Evolutionary conservation across 441 rosid species (phyloP).

Genomic region (Melastoma candidum): DNA sequence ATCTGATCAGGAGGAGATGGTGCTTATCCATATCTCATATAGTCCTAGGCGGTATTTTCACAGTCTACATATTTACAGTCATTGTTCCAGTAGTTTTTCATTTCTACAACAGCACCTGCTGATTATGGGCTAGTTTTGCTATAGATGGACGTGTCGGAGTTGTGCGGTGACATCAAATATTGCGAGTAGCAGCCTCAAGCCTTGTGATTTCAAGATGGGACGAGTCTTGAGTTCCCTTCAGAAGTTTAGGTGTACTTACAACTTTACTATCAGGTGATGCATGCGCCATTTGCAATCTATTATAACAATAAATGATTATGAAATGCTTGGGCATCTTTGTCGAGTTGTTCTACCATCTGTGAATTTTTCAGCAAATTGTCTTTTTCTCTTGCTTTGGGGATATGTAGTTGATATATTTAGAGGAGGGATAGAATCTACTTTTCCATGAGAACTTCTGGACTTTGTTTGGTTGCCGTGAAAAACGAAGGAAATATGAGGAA

Average conservation of each 20-base stretch:
- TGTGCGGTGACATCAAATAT: slow-evolving; percentile 51
- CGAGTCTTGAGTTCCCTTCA: slow-evolving; percentile 61
- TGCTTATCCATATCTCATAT: slow-evolving; percentile 70
- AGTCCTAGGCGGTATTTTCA: slow-evolving; percentile 71
- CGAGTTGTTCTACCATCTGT: no score
- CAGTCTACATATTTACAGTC: no score
- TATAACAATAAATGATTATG: no score
- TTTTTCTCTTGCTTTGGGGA: no score
- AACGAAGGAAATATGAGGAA: no score
- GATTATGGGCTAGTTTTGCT: slow-evolving; percentile 14
- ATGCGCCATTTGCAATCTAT: background rate
- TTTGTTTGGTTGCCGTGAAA: no score
- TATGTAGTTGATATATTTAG: no score
- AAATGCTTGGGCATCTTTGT: no score
- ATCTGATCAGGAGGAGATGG: slow-evolving; percentile 41
- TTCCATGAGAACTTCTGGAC: no score
- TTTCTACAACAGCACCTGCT: background rate
- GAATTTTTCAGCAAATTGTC: no score
- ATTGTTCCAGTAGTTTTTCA: no score
- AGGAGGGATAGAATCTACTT: no score
- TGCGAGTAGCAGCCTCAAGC: slow-evolving; percentile 59
- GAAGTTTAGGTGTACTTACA: slow-evolving; percentile 64
- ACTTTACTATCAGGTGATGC: slow-evolving; percentile 58
- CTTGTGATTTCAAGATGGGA: slow-evolving; percentile 90
- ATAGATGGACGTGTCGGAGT: slow-evolving; percentile 81